Conservation (phyloP, 2,329 filamentous ascomycete species). For the Triangularia setosa region DNA sequence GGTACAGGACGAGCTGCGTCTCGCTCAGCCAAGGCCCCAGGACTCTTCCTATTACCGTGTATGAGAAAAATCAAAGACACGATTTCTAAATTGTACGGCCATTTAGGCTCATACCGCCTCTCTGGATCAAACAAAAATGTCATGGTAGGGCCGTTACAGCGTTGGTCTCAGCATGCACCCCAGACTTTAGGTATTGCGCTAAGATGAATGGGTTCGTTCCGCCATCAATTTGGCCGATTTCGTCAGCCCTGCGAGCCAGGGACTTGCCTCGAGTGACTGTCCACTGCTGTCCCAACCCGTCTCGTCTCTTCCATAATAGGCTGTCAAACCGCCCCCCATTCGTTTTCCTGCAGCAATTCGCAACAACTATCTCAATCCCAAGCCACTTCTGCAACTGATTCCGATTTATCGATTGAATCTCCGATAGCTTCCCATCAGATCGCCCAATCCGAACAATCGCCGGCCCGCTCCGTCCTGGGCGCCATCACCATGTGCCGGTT, state of each 20-base stretch:
- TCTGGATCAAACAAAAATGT: not conserved
- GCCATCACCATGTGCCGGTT: slow-evolving; percentile 35
- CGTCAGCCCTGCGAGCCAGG: slow-evolving; percentile 25
- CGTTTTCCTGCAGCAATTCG: slow-evolving; percentile 9
- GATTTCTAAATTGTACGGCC: not conserved
- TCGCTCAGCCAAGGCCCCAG: not conserved
- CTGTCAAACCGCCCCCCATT: slow-evolving; percentile 5
- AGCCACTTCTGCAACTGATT: not conserved
- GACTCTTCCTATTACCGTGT: not conserved
- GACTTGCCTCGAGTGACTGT: slow-evolving; percentile 11
- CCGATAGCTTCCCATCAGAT: not conserved
- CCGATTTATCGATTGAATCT: not conserved
- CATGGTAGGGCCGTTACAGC: slow-evolving; percentile 8
- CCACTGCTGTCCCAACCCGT: not conserved
- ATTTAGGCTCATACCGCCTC: not conserved
- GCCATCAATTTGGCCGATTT: slow-evolving; percentile 26
- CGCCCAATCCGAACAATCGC: not conserved
- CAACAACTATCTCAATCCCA: not conserved
- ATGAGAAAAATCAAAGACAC: not conserved
- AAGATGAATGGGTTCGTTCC: slow-evolving; percentile 12
- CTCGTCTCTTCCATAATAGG: slow-evolving; percentile 11
- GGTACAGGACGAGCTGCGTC: not conserved
- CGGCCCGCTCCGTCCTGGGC: slow-evolving; percentile 9
- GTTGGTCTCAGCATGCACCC: slow-evolving; percentile 6
- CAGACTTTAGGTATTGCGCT: slow-evolving; percentile 11